Evolutionary conservation across 139 green algal species (phyloP), one percentile per base, ranked within the genome.

Genomic region (Pedinophyceae sp.): DNA sequence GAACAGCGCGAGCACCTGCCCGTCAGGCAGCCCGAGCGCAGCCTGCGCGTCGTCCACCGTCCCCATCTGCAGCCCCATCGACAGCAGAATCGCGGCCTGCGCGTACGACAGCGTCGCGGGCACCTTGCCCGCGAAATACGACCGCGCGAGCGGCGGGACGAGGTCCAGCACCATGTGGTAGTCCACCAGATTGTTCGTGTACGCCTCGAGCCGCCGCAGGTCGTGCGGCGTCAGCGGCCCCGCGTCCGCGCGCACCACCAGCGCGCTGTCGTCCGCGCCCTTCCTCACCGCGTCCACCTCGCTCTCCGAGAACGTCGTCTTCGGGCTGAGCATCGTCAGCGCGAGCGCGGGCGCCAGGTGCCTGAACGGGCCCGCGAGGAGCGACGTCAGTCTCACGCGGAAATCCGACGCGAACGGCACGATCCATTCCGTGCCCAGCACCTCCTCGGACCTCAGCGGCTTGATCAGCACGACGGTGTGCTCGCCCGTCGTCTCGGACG

Each of bases 141-240:
- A 61, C 7, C 58, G 58, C 0, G 85, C 70, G 30, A 98, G 62
- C 2, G 69, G 29, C 1, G 88, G 79, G 28, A 91, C 43, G 59
- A 94, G 73, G 65, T 95, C 86, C 49, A 87, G 58, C 6, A 94
- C 67, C 30, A 97, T 52, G 72, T 97, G 90, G 69, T 95, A 86
- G 72, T 98, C 91, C 24, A 93, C 85, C 41, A 98, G 68, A 57
- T 81, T 91, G 73, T 74, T 84, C 52, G 76, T 60, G 69, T 97
- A 98, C 6, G 86, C 85, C 76, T 96, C 73, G 28, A 78, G 67
- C n/a, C 89, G 70, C 54, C 88, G 85, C 10, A 96, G 73, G 62
- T 97, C 89, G 61, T 95, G 78, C 2, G 82, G 59, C 6, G 66
- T 77, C 16, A 94, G 50, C 10, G 50, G 45, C 27, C 27, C 40